A percentile compares a stretch with the other conserved stretches of the same genome.
Evolutionary conservation across 2,329 filamentous ascomycete genomes (phyloP).

Genomic region (Penicillium sp.): DNA sequence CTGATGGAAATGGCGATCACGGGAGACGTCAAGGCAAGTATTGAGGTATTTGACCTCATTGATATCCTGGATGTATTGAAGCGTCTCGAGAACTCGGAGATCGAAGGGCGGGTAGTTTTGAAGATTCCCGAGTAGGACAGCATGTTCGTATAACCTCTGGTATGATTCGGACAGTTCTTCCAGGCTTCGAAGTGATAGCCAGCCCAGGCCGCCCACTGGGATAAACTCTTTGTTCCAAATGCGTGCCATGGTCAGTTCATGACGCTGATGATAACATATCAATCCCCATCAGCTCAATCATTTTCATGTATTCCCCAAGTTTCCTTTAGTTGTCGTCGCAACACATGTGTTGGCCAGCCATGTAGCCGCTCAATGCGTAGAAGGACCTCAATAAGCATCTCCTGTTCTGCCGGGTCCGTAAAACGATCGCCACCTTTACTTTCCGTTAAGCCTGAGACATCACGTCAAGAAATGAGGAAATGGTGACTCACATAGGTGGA

Average conservation of each 20-base stretch:
- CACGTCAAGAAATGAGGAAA: neutral
- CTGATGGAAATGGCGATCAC: slow-evolving; percentile 46
- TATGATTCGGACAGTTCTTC: neutral
- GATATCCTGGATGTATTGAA: slow-evolving; percentile 39
- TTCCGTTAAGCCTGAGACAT: neutral
- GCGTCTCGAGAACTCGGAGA: slow-evolving; percentile 37
- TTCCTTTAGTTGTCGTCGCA: slow-evolving; percentile 23
- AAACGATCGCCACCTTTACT: slow-evolving; percentile 26
- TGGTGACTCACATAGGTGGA: slow-evolving; percentile 21
- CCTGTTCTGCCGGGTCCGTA: slow-evolving; percentile 25
- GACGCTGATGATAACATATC: neutral
- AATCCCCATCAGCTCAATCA: slow-evolving; percentile 4
- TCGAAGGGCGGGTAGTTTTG: slow-evolving; percentile 42
- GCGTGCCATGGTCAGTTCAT: neutral
- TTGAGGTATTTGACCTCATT: slow-evolving; percentile 39
- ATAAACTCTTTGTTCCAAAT: neutral
- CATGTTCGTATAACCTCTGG: too few species aligned
- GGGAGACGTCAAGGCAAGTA: slow-evolving; percentile 43
- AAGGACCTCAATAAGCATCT: slow-evolving; percentile 24
- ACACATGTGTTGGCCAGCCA: slow-evolving; percentile 24
- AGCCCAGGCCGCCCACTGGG: neutral
- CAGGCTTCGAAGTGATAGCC: neutral
- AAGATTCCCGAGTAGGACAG: slow-evolving; percentile 28
- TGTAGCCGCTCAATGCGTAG: slow-evolving; percentile 19
- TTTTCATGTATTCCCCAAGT: slow-evolving; percentile 15